A percentile compares a stretch with the other conserved stretches of the same genome.
phyloP scores from a whole-genome alignment of 129 eudicot species.

The Flaveria robusta region DNA sequence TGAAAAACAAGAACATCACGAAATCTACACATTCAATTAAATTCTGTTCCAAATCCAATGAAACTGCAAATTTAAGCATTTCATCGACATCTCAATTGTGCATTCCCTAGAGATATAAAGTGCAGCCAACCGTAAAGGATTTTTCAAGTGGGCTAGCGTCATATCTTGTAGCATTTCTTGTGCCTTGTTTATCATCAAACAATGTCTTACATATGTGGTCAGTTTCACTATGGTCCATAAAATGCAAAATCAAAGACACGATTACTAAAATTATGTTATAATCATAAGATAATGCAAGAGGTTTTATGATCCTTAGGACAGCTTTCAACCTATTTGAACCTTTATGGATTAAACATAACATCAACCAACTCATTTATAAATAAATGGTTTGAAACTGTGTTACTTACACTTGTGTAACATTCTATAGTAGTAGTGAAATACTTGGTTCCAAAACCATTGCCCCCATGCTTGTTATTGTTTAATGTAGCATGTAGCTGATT shows the following conservation, averaged over 20 bases:
- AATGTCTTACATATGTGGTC: slow-evolving; percentile 65
- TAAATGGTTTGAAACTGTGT: slow-evolving; percentile 4
- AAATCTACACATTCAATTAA: not conserved
- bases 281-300: not conserved
- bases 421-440: slow-evolving; percentile 65
- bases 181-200: slow-evolving; percentile 70
- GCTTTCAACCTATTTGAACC: not conserved
- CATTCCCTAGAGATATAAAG: slow-evolving; percentile 72
- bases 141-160: slow-evolving; percentile 61
- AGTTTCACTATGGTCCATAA: slow-evolving; percentile 76
- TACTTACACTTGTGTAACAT: slow-evolving; percentile 61
- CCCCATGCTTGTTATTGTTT: slow-evolving; percentile 73
- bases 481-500: slow-evolving; percentile 72
- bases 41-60: slow-evolving; percentile 17
- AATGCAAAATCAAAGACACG: slow-evolving; percentile 31
- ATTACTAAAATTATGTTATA: too few species aligned
- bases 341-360: not conserved
- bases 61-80: slow-evolving; percentile 55
- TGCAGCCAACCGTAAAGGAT: slow-evolving; percentile 69
- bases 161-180: slow-evolving; percentile 80
- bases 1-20: not conserved
- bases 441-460: slow-evolving; percentile 68
- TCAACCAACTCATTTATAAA: not conserved
- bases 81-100: slow-evolving; percentile 67
- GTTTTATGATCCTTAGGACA: not conserved